phyloP scores from a whole-genome alignment of 345 rosid species.

The Ceriops decandra region DNA sequence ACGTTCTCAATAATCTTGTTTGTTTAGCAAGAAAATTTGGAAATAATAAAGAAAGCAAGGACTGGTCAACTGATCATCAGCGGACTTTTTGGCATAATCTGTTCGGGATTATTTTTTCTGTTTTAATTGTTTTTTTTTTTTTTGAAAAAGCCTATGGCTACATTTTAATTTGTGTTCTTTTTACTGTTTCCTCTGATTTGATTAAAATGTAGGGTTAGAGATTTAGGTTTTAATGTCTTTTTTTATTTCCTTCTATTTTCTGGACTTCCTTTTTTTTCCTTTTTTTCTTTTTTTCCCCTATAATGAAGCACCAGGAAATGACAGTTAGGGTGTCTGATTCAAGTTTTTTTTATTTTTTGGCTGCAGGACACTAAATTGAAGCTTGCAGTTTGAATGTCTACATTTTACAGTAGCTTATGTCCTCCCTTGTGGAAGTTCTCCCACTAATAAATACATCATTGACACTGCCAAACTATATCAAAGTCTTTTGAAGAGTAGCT shows the following conservation, averaged over 20 bases:
- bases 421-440: neutral
- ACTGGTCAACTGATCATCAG: neutral
- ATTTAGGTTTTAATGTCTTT: neutral
- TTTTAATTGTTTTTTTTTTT: neutral
- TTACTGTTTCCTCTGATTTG: neutral
- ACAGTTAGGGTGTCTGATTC: neutral
- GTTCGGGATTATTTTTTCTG: neutral
- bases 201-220: neutral
- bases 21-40: constrained; percentile 10
- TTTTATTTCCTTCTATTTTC: neutral
- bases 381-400: neutral
- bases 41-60: neutral
- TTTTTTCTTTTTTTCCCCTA: neutral
- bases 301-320: neutral
- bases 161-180: neutral
- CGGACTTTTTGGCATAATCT: neutral
- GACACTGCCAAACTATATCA: too few species aligned
- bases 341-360: neutral
- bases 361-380: neutral
- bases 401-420: neutral
- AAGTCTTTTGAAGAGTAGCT: too few species aligned
- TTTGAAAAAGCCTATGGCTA: neutral
- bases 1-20: constrained; percentile 10
- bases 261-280: too few species aligned
- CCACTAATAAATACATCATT: too few species aligned